phyloP scores from a whole-genome alignment of 2,329 filamentous ascomycete species.

The Diaporthe australafricana region DNA sequence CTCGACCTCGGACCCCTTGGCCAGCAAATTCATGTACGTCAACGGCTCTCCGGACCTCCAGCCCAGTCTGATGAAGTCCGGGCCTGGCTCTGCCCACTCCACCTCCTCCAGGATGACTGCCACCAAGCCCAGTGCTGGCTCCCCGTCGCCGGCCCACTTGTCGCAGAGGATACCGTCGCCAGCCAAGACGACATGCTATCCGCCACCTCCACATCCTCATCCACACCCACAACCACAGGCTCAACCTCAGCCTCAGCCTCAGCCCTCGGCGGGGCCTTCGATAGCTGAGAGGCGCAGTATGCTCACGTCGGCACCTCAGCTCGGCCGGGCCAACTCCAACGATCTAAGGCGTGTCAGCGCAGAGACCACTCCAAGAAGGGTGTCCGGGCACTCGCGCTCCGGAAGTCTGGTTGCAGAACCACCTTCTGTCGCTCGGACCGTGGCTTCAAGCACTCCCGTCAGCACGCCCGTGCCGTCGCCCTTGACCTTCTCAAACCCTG shows the following conservation, averaged over 20 bases:
- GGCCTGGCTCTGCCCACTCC: conserved; percentile 60
- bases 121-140: conserved; percentile 53
- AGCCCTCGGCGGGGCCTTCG: conserved; percentile 37
- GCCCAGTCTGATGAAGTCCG: conserved; percentile 49
- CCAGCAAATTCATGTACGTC: conserved; percentile 80
- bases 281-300: conserved; percentile 45
- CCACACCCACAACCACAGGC: conserved; percentile 30
- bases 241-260: conserved; percentile 38
- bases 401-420: conserved; percentile 54
- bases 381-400: conserved; percentile 53
- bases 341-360: conserved; percentile 57
- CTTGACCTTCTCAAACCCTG: conserved; percentile 46
- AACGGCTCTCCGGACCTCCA: conserved; percentile 70
- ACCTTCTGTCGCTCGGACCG: conserved; percentile 49
- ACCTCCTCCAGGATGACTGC: conserved; percentile 55
- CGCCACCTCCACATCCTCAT: conserved; percentile 37
- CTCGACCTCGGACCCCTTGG: conserved; percentile 52
- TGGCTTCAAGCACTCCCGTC: conserved; percentile 51
- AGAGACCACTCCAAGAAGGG: conserved; percentile 49
- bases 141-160: conserved; percentile 42
- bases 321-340: conserved; percentile 48
- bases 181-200: conserved; percentile 38
- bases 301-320: conserved; percentile 50
- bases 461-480: conserved; percentile 40
- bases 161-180: conserved; percentile 63